A percentile compares a stretch with the other conserved stretches of the same genome.
These are phyloP conservation scores for Psilocybe sp. DNA, from an alignment of 768 basidiomycete species.

Conservation along the genomic window DNA sequence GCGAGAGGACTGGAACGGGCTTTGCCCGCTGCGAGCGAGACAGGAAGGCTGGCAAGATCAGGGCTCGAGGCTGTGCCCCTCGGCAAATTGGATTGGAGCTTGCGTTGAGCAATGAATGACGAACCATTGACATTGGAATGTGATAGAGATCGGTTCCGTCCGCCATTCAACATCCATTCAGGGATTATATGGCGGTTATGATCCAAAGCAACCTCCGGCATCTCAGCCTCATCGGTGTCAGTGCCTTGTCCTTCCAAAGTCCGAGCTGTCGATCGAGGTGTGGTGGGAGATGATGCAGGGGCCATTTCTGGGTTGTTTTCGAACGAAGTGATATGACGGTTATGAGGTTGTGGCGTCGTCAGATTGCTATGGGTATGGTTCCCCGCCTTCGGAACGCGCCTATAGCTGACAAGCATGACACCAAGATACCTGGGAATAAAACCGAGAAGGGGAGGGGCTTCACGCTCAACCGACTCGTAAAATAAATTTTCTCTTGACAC, in stretches of 20 bases:
- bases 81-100: constrained; percentile 38
- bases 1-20: constrained; percentile 38
- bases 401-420: constrained; percentile 97
- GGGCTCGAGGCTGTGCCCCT: constrained; percentile 69
- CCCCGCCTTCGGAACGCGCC: constrained; percentile 58
- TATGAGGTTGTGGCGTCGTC: constrained; percentile 19
- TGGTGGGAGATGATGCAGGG: constrained; percentile 2
- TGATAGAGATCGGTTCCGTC: constrained; percentile 47
- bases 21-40: constrained; percentile 7
- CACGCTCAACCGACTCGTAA: constrained; percentile 94
- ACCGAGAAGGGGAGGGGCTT: constrained; percentile 86
- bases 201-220: constrained; percentile 93
- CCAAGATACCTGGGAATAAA: constrained; percentile 99
- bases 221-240: constrained; percentile 72
- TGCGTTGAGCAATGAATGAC: constrained; percentile 30
- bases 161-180: constrained; percentile 75
- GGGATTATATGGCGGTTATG: constrained; percentile 95
- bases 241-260: constrained; percentile 25
- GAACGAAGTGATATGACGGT: constrained; percentile 24
- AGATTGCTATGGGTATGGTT: constrained; percentile 8
- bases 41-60: constrained; percentile 42
- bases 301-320: constrained; percentile 23
- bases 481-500: constrained; percentile 97
- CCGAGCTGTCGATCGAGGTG: constrained; percentile 16
- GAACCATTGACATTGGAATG: constrained; percentile 41